A percentile compares a stretch with the other conserved stretches of the same genome.
Evolutionary conservation across 2,329 filamentous ascomycete genomes (phyloP).

Genomic region (Sarocladium oryzae): DNA sequence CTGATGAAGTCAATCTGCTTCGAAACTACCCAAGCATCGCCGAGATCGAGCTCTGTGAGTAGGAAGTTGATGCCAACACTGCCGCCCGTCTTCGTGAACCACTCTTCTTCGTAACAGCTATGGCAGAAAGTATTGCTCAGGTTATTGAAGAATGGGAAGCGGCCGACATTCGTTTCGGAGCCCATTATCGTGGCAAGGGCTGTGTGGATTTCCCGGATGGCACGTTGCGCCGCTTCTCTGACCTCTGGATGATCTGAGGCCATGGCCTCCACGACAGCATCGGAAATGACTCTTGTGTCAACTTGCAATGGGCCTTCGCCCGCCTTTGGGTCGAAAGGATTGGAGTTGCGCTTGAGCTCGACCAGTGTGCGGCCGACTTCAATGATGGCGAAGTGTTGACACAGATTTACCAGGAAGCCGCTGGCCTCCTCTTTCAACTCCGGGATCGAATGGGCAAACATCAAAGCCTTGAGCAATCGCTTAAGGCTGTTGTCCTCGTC

Average conservation of each 20-base stretch:
- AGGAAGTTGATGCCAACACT: slow-evolving; percentile 85
- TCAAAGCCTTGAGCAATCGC: slow-evolving; percentile 80
- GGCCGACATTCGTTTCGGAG: slow-evolving; percentile 61
- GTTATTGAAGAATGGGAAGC: slow-evolving; percentile 77
- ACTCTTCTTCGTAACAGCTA: slow-evolving; percentile 94
- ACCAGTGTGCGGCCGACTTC: slow-evolving; percentile 84
- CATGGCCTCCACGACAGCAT: slow-evolving; percentile 84
- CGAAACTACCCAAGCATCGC: slow-evolving; percentile 73
- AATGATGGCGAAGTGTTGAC: slow-evolving; percentile 82
- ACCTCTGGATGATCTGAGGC: slow-evolving; percentile 78
- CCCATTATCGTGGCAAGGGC: slow-evolving; percentile 75
- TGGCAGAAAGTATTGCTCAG: slow-evolving; percentile 83
- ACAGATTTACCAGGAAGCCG: slow-evolving; percentile 70
- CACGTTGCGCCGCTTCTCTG: slow-evolving; percentile 73
- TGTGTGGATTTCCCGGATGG: slow-evolving; percentile 72
- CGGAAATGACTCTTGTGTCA: slow-evolving; percentile 79
- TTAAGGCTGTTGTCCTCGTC: slow-evolving; percentile 77
- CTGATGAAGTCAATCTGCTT: slow-evolving; percentile 84
- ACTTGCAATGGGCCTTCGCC: slow-evolving; percentile 85
- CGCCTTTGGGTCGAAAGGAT: slow-evolving; percentile 74
- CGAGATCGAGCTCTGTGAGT: slow-evolving; percentile 76
- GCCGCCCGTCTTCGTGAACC: slow-evolving; percentile 95
- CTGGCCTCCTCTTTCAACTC: slow-evolving; percentile 73
- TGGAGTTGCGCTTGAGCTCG: slow-evolving; percentile 67
- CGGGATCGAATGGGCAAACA: slow-evolving; percentile 76